Base-by-base conservation (phyloP, 1,139 yeast species). In the Candida tropicalis region DNA sequence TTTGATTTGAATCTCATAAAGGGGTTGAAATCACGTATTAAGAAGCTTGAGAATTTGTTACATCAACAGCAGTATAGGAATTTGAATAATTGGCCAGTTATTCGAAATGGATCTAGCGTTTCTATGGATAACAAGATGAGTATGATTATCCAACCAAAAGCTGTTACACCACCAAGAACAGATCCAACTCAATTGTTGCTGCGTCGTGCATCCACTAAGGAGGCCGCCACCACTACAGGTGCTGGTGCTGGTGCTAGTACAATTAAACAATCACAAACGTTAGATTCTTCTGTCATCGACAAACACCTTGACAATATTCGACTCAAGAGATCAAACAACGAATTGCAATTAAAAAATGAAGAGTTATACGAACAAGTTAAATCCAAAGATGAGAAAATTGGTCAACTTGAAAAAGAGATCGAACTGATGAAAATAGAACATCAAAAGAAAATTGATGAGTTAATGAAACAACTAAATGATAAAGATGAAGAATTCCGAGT, bases 21-120 rank as follows among this genome's bases (percentile, higher is more conserved):
- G 50, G 87, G 86, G 0, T 77, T 84, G 47, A 79, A 81, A 54
- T 61, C 70, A 15, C 63, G 90, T 43, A 82, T 85, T 18, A 76
- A 72, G 50, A 84, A 82, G 52, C 66, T 85, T 39, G 95, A 86
- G 53, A 80, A 76, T 45, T 61, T 84, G 25, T 60, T 86, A 11
- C 90, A 84, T 56, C 88, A 84, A 52, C 82, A 79, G 38, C 85
- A 78, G 49, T 81, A 76, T 55, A 75, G 77, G 40, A 77, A 80
- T 46, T 66, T 81, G 23, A 69, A 73, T n/a, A 73, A 70, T 32
- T 81, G 87, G 87, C 85, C 87, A 2, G 69, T 63, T 3, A 57
- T 57, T 3, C 53, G 59, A 41, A 52, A 50, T 23, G 47, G 48
- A 2, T 26, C 35, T 10, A 22, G 24, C 27, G 41, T 20, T 12